Conservation (phyloP, 176 grass and related monocot species). For the Pontederia crassipes region DNA sequence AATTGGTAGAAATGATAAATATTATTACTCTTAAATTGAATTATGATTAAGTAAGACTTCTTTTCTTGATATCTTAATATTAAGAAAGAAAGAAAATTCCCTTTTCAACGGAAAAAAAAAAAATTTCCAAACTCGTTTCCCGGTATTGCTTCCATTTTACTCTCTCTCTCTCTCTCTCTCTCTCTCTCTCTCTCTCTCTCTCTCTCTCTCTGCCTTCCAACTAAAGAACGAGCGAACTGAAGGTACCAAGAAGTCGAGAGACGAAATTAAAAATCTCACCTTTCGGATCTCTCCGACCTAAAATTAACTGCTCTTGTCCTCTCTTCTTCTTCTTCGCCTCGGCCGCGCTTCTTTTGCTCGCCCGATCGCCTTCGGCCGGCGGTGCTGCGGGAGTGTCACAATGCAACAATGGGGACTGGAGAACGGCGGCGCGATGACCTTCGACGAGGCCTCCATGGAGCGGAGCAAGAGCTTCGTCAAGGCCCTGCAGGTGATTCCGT, state of each 20-base stretch:
- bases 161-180: neutral
- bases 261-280: no score
- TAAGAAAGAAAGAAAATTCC: no score
- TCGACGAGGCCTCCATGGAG: conserved; percentile 97
- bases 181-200: neutral
- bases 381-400: neutral
- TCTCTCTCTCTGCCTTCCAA: neutral
- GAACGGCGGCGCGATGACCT: conserved; percentile 38
- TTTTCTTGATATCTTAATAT: no score
- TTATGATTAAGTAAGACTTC: no score
- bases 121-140: neutral
- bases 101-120: no score
- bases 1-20: no score
- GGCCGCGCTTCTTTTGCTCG: neutral
- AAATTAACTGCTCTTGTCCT: no score
- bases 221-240: no score
- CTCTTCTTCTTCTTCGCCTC: neutral
- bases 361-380: neutral
- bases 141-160: conserved; percentile 1
- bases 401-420: conserved; percentile 35
- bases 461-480: conserved; percentile 95
- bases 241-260: no score
- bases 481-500: conserved; percentile 59
- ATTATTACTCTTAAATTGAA: no score
- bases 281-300: no score